Evolutionary conservation across 1,139 yeast species (phyloP).

Genomic region (Blastobotrys aristatus): DNA sequence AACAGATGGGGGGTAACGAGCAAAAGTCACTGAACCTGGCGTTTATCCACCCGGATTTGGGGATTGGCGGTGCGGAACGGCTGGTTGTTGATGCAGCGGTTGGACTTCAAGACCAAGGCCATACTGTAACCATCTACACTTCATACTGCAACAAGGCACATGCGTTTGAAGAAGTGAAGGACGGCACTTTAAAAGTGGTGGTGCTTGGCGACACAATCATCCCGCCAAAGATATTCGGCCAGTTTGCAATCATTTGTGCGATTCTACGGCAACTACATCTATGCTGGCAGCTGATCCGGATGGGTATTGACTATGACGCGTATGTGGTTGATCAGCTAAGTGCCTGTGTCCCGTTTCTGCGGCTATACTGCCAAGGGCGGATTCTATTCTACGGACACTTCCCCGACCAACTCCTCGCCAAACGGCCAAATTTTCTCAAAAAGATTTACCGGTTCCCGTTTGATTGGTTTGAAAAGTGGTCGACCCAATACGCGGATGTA

Average conservation of each 20-base stretch:
- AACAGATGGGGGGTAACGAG: no score
- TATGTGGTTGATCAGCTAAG: constrained; percentile 86
- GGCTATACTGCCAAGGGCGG: constrained; percentile 38
- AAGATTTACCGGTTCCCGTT: constrained; percentile 72
- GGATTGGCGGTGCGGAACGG: constrained; percentile 97
- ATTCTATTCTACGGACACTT: constrained; percentile 90
- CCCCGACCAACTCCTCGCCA: constrained; percentile 81
- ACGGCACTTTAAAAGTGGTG: constrained; percentile 49
- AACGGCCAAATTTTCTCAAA: constrained; percentile 52
- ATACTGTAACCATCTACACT: constrained; percentile 67
- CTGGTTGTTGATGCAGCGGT: constrained; percentile 92
- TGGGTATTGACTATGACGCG: constrained; percentile 56
- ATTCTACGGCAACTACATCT: constrained; percentile 75
- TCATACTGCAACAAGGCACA: constrained; percentile 84
- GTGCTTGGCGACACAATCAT: constrained; percentile 73
- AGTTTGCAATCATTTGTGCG: constrained; percentile 76
- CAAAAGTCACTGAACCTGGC: constrained; percentile 56
- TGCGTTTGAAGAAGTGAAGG: constrained; percentile 83
- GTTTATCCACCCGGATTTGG: constrained; percentile 91
- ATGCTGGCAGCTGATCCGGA: constrained; percentile 44
- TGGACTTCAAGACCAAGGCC: constrained; percentile 68
- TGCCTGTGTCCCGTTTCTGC: constrained; percentile 73
- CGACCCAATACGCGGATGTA: constrained; percentile 70
- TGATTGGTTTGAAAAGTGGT: constrained; percentile 72
- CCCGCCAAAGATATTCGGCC: constrained; percentile 64